These are phyloP conservation scores for Debaryomyces psychrophilus DNA, from an alignment of 1,139 yeast genomes.

Conservation along the genomic window DNA sequence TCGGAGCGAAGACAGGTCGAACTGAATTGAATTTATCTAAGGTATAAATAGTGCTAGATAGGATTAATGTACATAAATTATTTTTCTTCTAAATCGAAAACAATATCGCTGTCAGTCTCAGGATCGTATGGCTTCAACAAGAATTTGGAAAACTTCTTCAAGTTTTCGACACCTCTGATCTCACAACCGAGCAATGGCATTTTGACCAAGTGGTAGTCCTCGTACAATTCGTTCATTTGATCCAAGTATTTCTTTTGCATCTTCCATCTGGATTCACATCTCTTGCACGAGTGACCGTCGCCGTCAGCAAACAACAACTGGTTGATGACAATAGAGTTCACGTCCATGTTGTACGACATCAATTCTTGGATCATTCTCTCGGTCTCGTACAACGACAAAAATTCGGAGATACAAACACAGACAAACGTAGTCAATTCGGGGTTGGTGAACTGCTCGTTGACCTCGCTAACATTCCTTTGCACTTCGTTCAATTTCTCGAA, in stretches of 20 bases:
- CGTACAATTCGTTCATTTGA: constrained; percentile 92
- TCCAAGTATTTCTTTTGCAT: constrained; percentile 94
- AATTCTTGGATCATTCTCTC: constrained; percentile 97
- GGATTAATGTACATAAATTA: constrained; percentile 18
- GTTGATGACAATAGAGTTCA: constrained; percentile 92
- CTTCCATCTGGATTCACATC: constrained; percentile 91
- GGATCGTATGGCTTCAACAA: constrained; percentile 74
- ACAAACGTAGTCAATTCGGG: constrained; percentile 96
- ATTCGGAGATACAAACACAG: constrained; percentile 96
- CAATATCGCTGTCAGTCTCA: constrained; percentile 56
- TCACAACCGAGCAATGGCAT: constrained; percentile 94
- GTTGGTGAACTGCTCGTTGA: constrained; percentile 91
- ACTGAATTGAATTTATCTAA: constrained; percentile 1
- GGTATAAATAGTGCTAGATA: constrained; percentile 4
- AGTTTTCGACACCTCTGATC: constrained; percentile 86
- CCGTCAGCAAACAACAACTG: constrained; percentile 86
- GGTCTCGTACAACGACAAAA: constrained; percentile 91
- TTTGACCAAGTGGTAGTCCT: constrained; percentile 91
- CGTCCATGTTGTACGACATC: constrained; percentile 93
- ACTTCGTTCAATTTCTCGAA: constrained; percentile 81
- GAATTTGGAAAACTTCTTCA: constrained; percentile 74
- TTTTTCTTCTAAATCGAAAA: constrained; percentile 67
- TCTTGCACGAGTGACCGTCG: constrained; percentile 69
- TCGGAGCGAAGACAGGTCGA: no score
- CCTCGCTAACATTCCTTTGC: constrained; percentile 81